Base-by-base conservation (phyloP, 208 protist species). In the Tritrichomonas foetus region DNA sequence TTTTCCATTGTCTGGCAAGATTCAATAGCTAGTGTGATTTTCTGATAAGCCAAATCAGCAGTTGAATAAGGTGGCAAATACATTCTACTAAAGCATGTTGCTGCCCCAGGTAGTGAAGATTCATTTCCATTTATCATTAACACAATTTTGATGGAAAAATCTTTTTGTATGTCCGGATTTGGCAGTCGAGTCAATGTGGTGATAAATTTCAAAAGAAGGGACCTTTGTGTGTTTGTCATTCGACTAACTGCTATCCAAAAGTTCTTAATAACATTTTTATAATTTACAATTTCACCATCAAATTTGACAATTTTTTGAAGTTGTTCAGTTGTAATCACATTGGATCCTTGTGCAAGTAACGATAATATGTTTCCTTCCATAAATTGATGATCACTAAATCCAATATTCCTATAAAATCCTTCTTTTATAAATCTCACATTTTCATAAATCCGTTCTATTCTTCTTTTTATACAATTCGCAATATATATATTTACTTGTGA, bases 1-100 rank as follows among this genome's bases (percentile, higher is more conserved):
- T 89, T 89, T 57, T 89, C 78, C 78, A 89, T 89, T 30, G 78
- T 89, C 33, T 33, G 20, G 30, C 78, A 89, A 22, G 16, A 47
- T 61, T 89, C 78, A 20, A 89, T 57, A 39, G 78, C 78, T 20
- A 89, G 16, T 27, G 78, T 57, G 39, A 89, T 53, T n/a, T 57
- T 89, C 25, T 89, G 25, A n/a, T 33, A 89, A 39, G 78, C 78
- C 5, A 89, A 57, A 22, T 89, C 78, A 61, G 78, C 27, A 11
- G 78, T 57, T 61, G 78, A 39, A 57, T 89, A 89, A 3, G 20
- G 14, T 16, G 78, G 78, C 1, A 89, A 47, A 53, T 57, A 27
- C 5, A 89, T 20, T 16, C 27, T 89, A 47, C n/a, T 53, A 47
- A 89, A 89, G 78, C 78, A 89, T 41, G 78, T 89, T 61, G 44